phyloP scores from a whole-genome alignment of 2,329 filamentous ascomycete genomes.

The Gremmenia infestans region DNA sequence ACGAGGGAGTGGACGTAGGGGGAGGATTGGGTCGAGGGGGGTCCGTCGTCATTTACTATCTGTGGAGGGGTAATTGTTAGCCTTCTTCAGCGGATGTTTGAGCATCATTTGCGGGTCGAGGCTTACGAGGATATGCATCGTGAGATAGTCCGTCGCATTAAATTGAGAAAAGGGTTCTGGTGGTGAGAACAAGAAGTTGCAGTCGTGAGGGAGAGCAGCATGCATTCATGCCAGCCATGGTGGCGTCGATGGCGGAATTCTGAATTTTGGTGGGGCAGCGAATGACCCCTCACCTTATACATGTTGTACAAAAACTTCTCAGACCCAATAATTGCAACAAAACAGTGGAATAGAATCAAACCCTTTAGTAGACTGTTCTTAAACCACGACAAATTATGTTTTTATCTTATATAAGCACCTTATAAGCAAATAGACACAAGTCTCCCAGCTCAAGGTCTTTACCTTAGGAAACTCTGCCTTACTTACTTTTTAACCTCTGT shows the following conservation, averaged over 20 bases:
- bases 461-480: too few species aligned
- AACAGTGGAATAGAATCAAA: too few species aligned
- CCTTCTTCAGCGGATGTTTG: neutral
- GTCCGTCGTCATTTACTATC: slow-evolving; percentile 76
- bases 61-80: slow-evolving; percentile 9
- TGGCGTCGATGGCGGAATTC: too few species aligned
- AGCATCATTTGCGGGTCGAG: neutral
- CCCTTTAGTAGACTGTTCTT: too few species aligned
- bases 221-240: neutral
- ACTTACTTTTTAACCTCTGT: too few species aligned
- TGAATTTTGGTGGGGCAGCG: neutral
- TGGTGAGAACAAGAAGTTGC: neutral
- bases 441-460: too few species aligned
- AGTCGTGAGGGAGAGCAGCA: neutral
- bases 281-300: neutral
- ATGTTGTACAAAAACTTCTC: too few species aligned
- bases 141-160: neutral
- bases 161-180: neutral
- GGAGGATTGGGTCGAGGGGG: slow-evolving; percentile 70
- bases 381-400: too few species aligned
- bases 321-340: too few species aligned
- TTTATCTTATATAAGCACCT: too few species aligned
- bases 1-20: slow-evolving; percentile 76
- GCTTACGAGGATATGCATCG: slow-evolving; percentile 49
- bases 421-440: too few species aligned